These are phyloP conservation scores for Colletotrichum australisinense DNA, from an alignment of 2,329 filamentous ascomycete species.

Conservation along the genomic window DNA sequence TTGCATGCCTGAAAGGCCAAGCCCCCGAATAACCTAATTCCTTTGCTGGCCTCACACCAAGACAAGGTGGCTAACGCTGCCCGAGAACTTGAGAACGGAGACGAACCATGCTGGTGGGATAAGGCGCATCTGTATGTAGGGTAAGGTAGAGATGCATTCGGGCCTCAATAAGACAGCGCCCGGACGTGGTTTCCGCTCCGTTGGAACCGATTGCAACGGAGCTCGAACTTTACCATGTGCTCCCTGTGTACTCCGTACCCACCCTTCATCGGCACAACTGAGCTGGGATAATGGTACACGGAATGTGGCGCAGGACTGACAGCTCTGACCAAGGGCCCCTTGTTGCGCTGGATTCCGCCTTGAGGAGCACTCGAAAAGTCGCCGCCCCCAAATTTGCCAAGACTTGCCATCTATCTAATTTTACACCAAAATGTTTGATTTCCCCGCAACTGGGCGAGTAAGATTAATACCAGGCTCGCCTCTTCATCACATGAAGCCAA, in stretches of 20 bases:
- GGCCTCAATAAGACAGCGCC: neutral
- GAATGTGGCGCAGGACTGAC: constrained; percentile 20
- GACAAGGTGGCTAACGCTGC: neutral
- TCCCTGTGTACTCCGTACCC: neutral
- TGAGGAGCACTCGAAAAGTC: neutral
- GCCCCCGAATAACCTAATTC: constrained; percentile 1
- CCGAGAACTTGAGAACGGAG: constrained; percentile 10
- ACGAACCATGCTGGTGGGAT: constrained; percentile 23
- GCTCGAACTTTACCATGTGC: neutral
- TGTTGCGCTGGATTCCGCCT: constrained; percentile 10
- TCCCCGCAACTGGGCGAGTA: constrained; percentile 18
- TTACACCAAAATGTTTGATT: constrained; percentile 15
- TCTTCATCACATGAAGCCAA: constrained; percentile 6
- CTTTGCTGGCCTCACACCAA: neutral
- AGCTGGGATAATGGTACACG: constrained; percentile 2
- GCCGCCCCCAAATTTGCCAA: constrained; percentile 7
- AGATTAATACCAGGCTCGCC: constrained; percentile 7
- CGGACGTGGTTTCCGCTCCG: constrained; percentile 1
- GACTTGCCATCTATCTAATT: constrained; percentile 22
- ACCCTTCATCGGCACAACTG: neutral
- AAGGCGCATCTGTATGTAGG: neutral
- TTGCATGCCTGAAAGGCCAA: constrained; percentile 19
- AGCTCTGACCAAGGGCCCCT: neutral
- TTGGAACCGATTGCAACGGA: constrained; percentile 11
- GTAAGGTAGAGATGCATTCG: neutral